phyloP scores from a whole-genome alignment of 176 grass and related monocot genomes.

The Aegilops tauschii region DNA sequence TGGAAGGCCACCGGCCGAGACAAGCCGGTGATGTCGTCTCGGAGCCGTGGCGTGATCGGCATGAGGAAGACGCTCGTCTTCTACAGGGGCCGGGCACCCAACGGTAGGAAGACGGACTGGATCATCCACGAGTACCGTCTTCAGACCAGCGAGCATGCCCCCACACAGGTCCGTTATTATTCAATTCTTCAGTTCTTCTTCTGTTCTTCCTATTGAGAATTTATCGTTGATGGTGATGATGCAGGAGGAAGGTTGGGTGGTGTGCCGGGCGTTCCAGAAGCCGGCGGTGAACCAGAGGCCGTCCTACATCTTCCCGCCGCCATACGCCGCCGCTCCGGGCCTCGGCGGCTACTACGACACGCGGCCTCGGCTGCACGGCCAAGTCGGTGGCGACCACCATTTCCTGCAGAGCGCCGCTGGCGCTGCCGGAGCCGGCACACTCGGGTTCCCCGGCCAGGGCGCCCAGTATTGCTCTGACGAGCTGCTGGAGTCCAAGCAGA shows the following conservation, averaged over 20 bases:
- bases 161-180: not conserved
- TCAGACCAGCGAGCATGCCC: conserved; percentile 16
- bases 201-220: too few relatives aligned
- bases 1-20: conserved; percentile 95
- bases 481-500: conserved; percentile 38
- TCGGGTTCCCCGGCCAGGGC: not conserved
- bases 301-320: conserved; percentile 14
- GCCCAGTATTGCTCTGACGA: not conserved
- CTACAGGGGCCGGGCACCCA: conserved; percentile 72
- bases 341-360: conserved; percentile 13
- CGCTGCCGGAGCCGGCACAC: not conserved
- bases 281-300: conserved; percentile 50
- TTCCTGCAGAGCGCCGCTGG: conserved; percentile 24
- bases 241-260: conserved; percentile 96
- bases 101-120: conserved; percentile 87
- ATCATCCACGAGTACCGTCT: conserved; percentile 95
- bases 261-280: conserved; percentile 86
- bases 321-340: not conserved
- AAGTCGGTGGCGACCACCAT: not conserved
- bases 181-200: too few relatives aligned
- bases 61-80: conserved; percentile 94
- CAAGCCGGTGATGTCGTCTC: conserved; percentile 61
- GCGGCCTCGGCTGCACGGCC: not conserved
- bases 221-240: not conserved
- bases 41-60: conserved; percentile 37